Evolutionary conservation across 1,284 basidiomycete species (phyloP), one percentile per base, ranked within the genome.

Genomic region (Tremellales sp.): DNA sequence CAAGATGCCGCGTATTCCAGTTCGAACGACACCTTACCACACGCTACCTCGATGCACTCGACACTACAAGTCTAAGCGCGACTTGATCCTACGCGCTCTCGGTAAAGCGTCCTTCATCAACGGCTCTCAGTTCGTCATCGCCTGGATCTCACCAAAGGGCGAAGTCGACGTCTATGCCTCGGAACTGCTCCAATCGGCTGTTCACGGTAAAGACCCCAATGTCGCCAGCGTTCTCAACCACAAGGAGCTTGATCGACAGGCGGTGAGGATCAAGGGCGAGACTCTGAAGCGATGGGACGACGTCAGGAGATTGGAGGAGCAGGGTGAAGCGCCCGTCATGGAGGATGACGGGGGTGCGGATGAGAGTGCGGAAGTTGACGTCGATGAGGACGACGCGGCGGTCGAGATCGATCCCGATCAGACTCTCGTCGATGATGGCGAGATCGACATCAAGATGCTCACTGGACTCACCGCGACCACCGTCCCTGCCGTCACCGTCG

Each of bases 21-120:
- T 77, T 24, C 68, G 78, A 35, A 77, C 77, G 40, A 77, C 77
- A 50, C 77, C 77, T n/a, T 79, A 79, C 63, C 70, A 70, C 57
- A 75, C 75, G 21, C 72, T 78, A 11, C 73, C 76, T 7, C 72
- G 77, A 36, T 78, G 78, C 56, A 78, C 77, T 44, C 66, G 78
- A 12, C 78, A 79, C 58, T 79, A 74, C 68, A 78, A 78, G 60
- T 75, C 76, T 49, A 79, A 79, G 56, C 74, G 78, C 51, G 78
- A 79, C 57, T 72, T 78, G 48, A 76, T 80, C 51, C 70, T 80
- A 1, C 74, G 77, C 26, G 69, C 75, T 0, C 72, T 80, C 15
- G 79, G 79, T 53, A 72, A 73, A 57, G 67, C 72, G 11, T 71
- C 72, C 2, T 73, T 73, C 62, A 77, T 79, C 70, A 79, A 79